Conservation (phyloP, 2,329 filamentous ascomycete species). For the Emergomyces pasteurianus region DNA sequence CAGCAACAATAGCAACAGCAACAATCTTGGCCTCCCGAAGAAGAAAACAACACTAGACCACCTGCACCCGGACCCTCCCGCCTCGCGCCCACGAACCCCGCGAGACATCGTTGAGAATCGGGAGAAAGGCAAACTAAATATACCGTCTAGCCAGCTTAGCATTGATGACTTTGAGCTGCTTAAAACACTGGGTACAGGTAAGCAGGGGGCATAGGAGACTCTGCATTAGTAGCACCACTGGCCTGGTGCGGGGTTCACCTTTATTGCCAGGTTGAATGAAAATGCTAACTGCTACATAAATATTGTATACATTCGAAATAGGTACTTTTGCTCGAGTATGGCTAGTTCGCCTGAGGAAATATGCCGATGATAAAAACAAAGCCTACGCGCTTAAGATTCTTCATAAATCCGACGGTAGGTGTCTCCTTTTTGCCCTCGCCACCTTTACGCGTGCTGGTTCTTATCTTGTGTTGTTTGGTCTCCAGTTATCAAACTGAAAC, state of each 20-base stretch:
- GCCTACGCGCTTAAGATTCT: constrained; percentile 40
- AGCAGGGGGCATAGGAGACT: not conserved
- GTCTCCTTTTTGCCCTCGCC: constrained; percentile 1
- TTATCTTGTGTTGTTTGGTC: not conserved
- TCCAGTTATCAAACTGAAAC: constrained; percentile 48
- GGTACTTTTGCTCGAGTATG: constrained; percentile 42
- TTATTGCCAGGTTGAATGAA: not conserved
- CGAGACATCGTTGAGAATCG: constrained; percentile 28
- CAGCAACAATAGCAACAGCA: not conserved
- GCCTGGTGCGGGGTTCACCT: not conserved
- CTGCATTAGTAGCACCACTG: not conserved
- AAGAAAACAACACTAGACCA: constrained; percentile 18
- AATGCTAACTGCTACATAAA: too few relatives aligned
- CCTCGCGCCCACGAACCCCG: constrained; percentile 23
- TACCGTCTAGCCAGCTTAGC: constrained; percentile 26
- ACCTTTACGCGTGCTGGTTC: constrained; percentile 6
- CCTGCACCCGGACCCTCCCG: constrained; percentile 15
- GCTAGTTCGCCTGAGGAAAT: constrained; percentile 33
- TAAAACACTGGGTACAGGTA: constrained; percentile 40
- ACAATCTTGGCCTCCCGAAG: constrained; percentile 10
- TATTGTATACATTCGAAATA: constrained; percentile 13
- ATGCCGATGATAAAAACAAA: constrained; percentile 22
- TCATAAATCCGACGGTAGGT: constrained; percentile 38
- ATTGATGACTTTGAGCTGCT: constrained; percentile 36
- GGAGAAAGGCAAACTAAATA: constrained; percentile 26